Evolutionary conservation across 23 red algal species (phyloP).

Genomic region (Chondrus crispus): DNA sequence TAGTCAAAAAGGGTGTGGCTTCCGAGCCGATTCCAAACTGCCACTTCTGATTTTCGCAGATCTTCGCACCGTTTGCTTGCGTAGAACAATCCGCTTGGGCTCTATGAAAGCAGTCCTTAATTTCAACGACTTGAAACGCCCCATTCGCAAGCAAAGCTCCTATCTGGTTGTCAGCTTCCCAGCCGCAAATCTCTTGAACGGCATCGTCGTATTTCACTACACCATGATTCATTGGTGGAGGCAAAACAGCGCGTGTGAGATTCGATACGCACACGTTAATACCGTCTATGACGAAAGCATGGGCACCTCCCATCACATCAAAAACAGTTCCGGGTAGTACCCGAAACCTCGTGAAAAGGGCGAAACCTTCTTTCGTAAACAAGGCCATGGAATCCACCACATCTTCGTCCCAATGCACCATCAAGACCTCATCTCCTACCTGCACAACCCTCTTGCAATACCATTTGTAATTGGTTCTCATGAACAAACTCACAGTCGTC

Average conservation of each 20-base stretch:
- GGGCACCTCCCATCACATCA: not conserved
- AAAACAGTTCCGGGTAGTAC: not conserved
- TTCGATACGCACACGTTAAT: conserved; percentile 10
- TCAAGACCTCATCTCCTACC: not conserved
- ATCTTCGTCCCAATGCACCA: conserved; percentile 41
- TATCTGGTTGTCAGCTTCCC: not conserved
- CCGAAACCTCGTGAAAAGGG: not conserved
- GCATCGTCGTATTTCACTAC: not conserved
- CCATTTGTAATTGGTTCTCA: conserved; percentile 40
- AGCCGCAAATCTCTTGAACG: conserved; percentile 3
- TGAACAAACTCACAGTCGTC: conserved; percentile 1
- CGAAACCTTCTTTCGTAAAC: not conserved
- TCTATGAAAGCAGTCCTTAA: not conserved
- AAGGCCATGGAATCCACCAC: conserved; percentile 1
- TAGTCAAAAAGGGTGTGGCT: not conserved
- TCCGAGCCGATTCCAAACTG: not conserved
- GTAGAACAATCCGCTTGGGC: not conserved
- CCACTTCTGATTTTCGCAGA: not conserved
- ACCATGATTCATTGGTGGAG: conserved; percentile 49
- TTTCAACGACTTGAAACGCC: not conserved
- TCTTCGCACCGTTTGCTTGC: not conserved
- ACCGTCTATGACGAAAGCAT: conserved; percentile 18
- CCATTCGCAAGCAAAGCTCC: not conserved
- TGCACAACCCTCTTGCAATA: conserved; percentile 29
- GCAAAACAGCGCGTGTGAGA: not conserved